phyloP scores from a whole-genome alignment of 306 rosid genomes.

The Medicago lupulina region DNA sequence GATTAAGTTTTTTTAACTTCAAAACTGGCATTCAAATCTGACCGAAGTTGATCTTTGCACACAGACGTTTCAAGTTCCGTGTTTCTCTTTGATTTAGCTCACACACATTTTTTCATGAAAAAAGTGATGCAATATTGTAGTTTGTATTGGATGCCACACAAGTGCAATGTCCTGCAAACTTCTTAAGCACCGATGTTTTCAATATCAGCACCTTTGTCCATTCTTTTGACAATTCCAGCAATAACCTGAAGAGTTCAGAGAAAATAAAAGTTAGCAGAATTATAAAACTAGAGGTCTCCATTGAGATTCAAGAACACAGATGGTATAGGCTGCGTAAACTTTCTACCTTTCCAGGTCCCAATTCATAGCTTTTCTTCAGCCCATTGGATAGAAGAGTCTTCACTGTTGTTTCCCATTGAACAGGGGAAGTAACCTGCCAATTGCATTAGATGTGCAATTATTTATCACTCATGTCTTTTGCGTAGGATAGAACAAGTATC shows the following conservation, averaged over 20 bases:
- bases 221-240: slow-evolving; percentile 91
- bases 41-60: slow-evolving; percentile 33
- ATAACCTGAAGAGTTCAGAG: slow-evolving; percentile 67
- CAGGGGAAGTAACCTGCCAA: slow-evolving; percentile 93
- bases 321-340: slow-evolving; percentile 1
- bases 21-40: slow-evolving; percentile 41
- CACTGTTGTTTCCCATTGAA: slow-evolving; percentile 97
- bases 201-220: slow-evolving; percentile 75
- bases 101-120: not conserved
- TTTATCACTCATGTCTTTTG: no score
- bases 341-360: slow-evolving; percentile 97
- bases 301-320: not conserved
- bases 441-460: slow-evolving; percentile 30
- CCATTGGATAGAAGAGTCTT: slow-evolving; percentile 82
- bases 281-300: not conserved
- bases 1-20: slow-evolving; percentile 29
- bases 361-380: slow-evolving; percentile 84
- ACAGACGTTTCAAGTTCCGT: slow-evolving; percentile 21
- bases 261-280: slow-evolving; percentile 9
- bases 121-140: not conserved
- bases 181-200: slow-evolving; percentile 79
- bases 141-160: slow-evolving; percentile 22
- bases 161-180: slow-evolving; percentile 26
- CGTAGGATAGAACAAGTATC: no score
- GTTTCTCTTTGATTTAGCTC: not conserved